Percentiles rank a stretch among this genome's conserved stretches.
Conservation (phyloP, 2,329 filamentous ascomycete species). For the Penicillium aurantiogriseum region DNA sequence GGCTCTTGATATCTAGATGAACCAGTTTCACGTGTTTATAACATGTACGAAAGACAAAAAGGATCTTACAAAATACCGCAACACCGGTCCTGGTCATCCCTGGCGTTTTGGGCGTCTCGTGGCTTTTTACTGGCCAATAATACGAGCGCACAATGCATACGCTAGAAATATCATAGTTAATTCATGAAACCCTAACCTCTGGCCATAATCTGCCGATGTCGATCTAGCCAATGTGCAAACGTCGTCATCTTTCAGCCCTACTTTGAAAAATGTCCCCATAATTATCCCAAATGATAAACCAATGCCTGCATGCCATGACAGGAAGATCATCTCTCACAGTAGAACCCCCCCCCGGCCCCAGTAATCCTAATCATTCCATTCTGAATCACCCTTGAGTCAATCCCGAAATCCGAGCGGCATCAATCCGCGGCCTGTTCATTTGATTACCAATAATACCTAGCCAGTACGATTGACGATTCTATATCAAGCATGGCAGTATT, state of each 20-base stretch:
- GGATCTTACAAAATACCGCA: neutral
- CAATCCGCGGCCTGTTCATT: neutral
- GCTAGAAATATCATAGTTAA: neutral
- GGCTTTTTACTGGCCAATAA: neutral
- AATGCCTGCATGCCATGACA: neutral
- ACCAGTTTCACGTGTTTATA: neutral
- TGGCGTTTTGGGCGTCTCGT: neutral
- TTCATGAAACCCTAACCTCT: neutral
- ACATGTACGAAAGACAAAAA: neutral
- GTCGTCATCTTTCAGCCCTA: slow-evolving; percentile 9
- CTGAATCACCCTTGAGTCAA: slow-evolving; percentile 16
- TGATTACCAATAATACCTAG: slow-evolving; percentile 1
- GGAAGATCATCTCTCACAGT: slow-evolving; percentile 10
- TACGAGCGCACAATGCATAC: neutral
- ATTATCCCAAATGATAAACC: neutral
- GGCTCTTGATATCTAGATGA: neutral
- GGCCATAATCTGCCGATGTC: neutral
- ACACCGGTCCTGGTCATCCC: neutral
- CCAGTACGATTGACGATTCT: neutral
- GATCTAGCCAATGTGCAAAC: neutral
- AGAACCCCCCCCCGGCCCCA: neutral
- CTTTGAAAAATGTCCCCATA: neutral
- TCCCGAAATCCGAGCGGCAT: neutral
- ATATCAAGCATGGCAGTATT: slow-evolving; percentile 17
- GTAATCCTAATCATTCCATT: neutral